These are phyloP conservation scores for Starmerella vaccinii DNA, from an alignment of 805 yeast species.

Conservation along the genomic window DNA sequence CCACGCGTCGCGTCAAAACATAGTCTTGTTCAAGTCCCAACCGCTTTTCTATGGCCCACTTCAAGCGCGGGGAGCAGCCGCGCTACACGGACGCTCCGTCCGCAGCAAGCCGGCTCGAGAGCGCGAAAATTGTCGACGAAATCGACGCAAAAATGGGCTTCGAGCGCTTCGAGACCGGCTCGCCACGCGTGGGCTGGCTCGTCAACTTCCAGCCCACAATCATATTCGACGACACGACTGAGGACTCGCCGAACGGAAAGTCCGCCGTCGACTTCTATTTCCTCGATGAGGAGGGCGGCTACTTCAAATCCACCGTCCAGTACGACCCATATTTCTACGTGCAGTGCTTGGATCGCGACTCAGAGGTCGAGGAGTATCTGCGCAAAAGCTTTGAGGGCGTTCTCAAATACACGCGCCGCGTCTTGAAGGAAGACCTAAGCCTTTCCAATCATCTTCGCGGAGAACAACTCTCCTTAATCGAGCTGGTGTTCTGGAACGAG, in stretches of 20 bases:
- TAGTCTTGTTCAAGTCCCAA: not conserved
- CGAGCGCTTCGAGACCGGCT: slow-evolving; percentile 62
- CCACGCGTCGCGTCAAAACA: slow-evolving; percentile 17
- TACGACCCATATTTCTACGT: slow-evolving; percentile 83
- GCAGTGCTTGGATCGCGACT: slow-evolving; percentile 41
- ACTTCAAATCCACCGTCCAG: slow-evolving; percentile 73
- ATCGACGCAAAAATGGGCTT: slow-evolving; percentile 84
- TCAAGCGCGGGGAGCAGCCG: slow-evolving; percentile 13
- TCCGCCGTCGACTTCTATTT: slow-evolving; percentile 93
- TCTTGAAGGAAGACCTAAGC: slow-evolving; percentile 66
- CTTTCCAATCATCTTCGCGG: slow-evolving; percentile 84
- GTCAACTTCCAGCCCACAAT: slow-evolving; percentile 87
- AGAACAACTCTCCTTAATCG: slow-evolving; percentile 49
- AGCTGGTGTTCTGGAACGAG: slow-evolving; percentile 63
- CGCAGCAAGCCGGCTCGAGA: slow-evolving; percentile 12
- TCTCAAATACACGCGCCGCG: slow-evolving; percentile 46
- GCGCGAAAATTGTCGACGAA: slow-evolving; percentile 36
- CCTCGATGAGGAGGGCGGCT: slow-evolving; percentile 92
- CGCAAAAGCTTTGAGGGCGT: slow-evolving; percentile 55
- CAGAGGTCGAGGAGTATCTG: slow-evolving; percentile 78
- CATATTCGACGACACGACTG: slow-evolving; percentile 6
- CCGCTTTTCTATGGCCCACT: slow-evolving; percentile 19
- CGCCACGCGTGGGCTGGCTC: slow-evolving; percentile 76
- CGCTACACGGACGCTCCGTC: slow-evolving; percentile 18
- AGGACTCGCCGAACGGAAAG: slow-evolving; percentile 44